Evolutionary conservation across 345 rosid genomes (phyloP).

Genomic region (Iberis pinnata): DNA sequence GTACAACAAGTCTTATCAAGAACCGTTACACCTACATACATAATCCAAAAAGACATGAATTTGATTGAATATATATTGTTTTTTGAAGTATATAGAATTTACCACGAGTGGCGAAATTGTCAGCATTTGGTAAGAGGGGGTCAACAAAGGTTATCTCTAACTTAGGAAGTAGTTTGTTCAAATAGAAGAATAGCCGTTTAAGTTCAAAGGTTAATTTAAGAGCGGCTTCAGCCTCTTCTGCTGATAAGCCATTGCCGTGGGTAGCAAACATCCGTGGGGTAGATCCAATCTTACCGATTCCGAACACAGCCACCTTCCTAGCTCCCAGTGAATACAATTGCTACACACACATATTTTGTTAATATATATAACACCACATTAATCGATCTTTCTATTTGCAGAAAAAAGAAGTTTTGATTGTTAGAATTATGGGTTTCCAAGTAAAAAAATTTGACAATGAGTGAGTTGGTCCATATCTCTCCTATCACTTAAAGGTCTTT

Average conservation of each 20-base stretch:
- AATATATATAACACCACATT: neutral
- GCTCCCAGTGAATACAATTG: constrained; percentile 27
- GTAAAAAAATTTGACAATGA: too few species aligned
- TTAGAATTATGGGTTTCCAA: too few species aligned
- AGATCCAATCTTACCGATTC: constrained; percentile 32
- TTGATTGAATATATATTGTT: too few species aligned
- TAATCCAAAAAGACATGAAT: neutral
- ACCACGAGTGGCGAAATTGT: constrained; percentile 21
- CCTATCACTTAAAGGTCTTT: too few species aligned
- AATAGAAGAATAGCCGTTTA: constrained; percentile 6
- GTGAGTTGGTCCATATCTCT: too few species aligned
- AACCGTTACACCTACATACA: constrained; percentile 33
- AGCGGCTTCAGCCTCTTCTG: constrained; percentile 28
- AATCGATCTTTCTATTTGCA: neutral
- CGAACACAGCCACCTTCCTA: constrained; percentile 31
- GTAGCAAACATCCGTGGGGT: constrained; percentile 12
- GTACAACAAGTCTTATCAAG: constrained; percentile 28
- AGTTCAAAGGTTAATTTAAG: constrained; percentile 29
- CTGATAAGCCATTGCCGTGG: constrained; percentile 24
- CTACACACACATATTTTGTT: too few species aligned
- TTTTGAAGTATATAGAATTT: neutral
- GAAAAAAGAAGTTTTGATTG: too few species aligned
- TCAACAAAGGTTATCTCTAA: constrained; percentile 27
- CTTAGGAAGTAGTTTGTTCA: constrained; percentile 9
- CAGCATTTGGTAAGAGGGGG: constrained; percentile 14